Percentiles rank a stretch among this genome's conserved stretches.
phyloP scores from a whole-genome alignment of 2,329 filamentous ascomycete species.

The Cordyceps javanica region DNA sequence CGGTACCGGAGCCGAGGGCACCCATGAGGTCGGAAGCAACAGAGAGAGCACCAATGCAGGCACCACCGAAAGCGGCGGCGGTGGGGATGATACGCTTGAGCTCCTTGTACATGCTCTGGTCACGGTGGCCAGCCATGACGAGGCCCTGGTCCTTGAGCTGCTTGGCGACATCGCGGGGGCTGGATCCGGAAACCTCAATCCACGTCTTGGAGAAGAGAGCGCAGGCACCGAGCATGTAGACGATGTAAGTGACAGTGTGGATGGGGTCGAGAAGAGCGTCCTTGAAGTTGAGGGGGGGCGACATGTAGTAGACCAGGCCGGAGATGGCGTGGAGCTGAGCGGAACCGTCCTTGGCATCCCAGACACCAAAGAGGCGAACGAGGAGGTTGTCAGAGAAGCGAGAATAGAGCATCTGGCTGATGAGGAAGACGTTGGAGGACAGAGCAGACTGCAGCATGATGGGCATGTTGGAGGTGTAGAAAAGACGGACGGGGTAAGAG shows the following conservation, averaged over 20 bases:
- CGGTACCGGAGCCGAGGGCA: slow-evolving; percentile 91
- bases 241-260: slow-evolving; percentile 90
- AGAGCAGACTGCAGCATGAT: slow-evolving; percentile 99
- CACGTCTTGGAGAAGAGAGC: slow-evolving; percentile 99
- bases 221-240: slow-evolving; percentile 96
- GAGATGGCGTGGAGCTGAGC: slow-evolving; percentile 91
- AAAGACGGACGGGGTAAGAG: slow-evolving; percentile 95
- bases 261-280: slow-evolving; percentile 95
- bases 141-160: slow-evolving; percentile 99
- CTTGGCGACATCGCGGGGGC: slow-evolving; percentile 96
- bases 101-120: slow-evolving; percentile 99
- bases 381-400: slow-evolving; percentile 99
- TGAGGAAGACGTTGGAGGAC: slow-evolving; percentile 97
- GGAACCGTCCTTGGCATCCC: slow-evolving; percentile 95
- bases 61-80: slow-evolving; percentile 95
- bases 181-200: slow-evolving; percentile 98
- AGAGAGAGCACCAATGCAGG: slow-evolving; percentile 95
- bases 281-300: slow-evolving; percentile 93
- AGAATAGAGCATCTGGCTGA: slow-evolving; percentile 98
- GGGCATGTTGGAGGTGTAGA: slow-evolving; percentile 99
- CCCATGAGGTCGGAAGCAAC: slow-evolving; percentile 94
- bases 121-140: slow-evolving; percentile 98
- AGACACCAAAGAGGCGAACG: slow-evolving; percentile 93
- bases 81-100: slow-evolving; percentile 99
- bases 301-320: slow-evolving; percentile 99